phyloP scores from a whole-genome alignment of 306 rosid genomes.

The Astragalus glycyphyllos region DNA sequence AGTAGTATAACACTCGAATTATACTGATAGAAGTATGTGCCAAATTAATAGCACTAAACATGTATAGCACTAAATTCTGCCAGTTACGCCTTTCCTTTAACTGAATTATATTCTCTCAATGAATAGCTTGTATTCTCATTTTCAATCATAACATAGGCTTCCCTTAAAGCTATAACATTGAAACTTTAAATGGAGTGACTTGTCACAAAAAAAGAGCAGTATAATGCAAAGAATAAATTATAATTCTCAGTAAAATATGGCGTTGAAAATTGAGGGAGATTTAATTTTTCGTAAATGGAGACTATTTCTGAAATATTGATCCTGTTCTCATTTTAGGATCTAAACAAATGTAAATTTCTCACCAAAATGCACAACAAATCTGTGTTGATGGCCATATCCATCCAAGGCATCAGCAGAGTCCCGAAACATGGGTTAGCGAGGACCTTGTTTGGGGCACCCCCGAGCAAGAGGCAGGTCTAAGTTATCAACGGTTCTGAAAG shows the following conservation, averaged over 20 bases:
- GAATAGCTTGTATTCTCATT: too few relatives aligned
- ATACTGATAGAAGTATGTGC: too few relatives aligned
- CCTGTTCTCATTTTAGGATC: slow-evolving; percentile 3
- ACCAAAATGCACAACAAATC: slow-evolving; percentile 14
- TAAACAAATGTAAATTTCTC: not conserved
- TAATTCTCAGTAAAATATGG: slow-evolving; percentile 21
- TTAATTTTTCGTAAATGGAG: slow-evolving; percentile 5
- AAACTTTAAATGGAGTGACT: slow-evolving; percentile 1
- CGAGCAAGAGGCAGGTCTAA: slow-evolving; percentile 78
- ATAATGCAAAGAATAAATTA: not conserved
- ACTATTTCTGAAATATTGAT: not conserved
- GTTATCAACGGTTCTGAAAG: slow-evolving; percentile 80
- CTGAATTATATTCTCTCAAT: too few relatives aligned
- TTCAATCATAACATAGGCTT: too few relatives aligned
- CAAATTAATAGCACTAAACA: too few relatives aligned
- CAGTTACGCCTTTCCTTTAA: too few relatives aligned
- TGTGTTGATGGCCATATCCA: not conserved
- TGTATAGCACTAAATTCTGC: too few relatives aligned
- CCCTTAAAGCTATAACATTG: slow-evolving; percentile 19
- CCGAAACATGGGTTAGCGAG: slow-evolving; percentile 39
- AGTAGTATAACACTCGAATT: too few relatives aligned
- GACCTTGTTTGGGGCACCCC: slow-evolving; percentile 85
- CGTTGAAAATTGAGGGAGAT: slow-evolving; percentile 15
- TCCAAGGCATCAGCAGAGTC: not conserved
- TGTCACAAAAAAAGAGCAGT: not conserved